Base-by-base conservation (phyloP, 2,329 filamentous ascomycete species). In the Colletotrichum eremochloae region DNA sequence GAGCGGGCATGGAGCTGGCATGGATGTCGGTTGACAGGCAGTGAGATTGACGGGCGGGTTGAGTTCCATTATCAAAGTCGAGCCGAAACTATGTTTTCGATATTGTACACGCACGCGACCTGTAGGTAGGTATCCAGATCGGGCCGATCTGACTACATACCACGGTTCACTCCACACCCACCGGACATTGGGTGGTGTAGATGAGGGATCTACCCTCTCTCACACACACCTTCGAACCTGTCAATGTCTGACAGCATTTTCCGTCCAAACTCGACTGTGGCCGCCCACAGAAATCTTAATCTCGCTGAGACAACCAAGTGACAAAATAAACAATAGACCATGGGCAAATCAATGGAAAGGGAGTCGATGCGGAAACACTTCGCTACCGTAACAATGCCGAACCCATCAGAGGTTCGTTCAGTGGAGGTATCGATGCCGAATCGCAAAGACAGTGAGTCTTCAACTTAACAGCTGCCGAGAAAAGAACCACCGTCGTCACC, bases 391-490 rank as follows among this genome's bases (percentile, higher is more conserved):
- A 72, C 42, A 56, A 64, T 69, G 69, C 69, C 53, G 66, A 64
- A 38, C 55, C 61, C 55, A 61, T 58, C 57, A 44, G 46, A 64
- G 48, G 44, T 60, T 46, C 40, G 44, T 60, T 46, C 40, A 61
- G 46, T 14, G 46, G 31, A 60, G 50, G 60, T 55, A 64, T 69
- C 66, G 48, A 55, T 64, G 66, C 58, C 53, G 69, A 64, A 64
- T 61, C 60, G 66, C 69, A 50, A 69, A 64, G 66, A 69, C 44
- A 44, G 50, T 24, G 38, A 68, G 68, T 50, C 65, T 68, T 68
- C 58, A 63, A 64, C 69, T 69, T 48, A 55, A 64, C 66, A 50
- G 31, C 71, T 70, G 70, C 67, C 52, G 52, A 67, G 67, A 71
- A 67, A 42, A 62, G 56, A 73, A 72, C 31, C 66, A 33, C 29